A percentile compares a stretch with the other conserved stretches of the same genome.
These are phyloP conservation scores for Teratosphaeria pseudoeucalypti DNA, from an alignment of 2,329 filamentous ascomycete genomes.

Conservation along the genomic window DNA sequence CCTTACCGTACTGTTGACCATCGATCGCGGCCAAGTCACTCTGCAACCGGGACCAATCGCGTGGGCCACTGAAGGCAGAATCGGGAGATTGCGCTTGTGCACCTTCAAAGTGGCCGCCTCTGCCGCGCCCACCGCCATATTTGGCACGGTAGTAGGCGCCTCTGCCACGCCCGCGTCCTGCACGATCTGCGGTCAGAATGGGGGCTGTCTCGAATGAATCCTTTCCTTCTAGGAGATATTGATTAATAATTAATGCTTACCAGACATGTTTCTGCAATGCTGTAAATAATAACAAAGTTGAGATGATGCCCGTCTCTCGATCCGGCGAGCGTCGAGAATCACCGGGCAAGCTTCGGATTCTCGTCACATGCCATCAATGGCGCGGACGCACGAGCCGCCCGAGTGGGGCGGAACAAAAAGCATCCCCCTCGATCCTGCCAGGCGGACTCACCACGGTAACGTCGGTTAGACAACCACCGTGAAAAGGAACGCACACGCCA, in stretches of 20 bases:
- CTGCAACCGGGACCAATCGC: conserved; percentile 16
- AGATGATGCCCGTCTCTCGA: neutral
- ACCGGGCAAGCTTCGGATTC: neutral
- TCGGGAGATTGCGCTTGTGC: conserved; percentile 2
- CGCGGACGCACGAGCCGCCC: neutral
- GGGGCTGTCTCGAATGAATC: neutral
- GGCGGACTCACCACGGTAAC: neutral
- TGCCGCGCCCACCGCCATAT: conserved; percentile 15
- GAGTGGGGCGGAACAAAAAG: neutral
- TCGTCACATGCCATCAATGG: no score
- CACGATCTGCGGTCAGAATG: neutral
- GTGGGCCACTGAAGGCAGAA: neutral
- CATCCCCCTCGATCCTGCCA: neutral
- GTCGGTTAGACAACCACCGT: neutral
- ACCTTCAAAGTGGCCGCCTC: neutral
- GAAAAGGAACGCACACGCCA: neutral
- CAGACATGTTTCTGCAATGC: neutral
- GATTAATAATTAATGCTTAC: neutral
- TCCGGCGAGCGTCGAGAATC: neutral
- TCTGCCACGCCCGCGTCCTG: conserved; percentile 14
- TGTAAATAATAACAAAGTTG: neutral
- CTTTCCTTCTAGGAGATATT: no score
- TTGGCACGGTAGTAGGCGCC: conserved; percentile 21
- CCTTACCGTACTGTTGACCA: conserved; percentile 23
- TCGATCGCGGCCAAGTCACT: conserved; percentile 17